These are phyloP conservation scores for Auricularia auricula-judae DNA, from an alignment of 768 basidiomycete genomes.

Conservation along the genomic window DNA sequence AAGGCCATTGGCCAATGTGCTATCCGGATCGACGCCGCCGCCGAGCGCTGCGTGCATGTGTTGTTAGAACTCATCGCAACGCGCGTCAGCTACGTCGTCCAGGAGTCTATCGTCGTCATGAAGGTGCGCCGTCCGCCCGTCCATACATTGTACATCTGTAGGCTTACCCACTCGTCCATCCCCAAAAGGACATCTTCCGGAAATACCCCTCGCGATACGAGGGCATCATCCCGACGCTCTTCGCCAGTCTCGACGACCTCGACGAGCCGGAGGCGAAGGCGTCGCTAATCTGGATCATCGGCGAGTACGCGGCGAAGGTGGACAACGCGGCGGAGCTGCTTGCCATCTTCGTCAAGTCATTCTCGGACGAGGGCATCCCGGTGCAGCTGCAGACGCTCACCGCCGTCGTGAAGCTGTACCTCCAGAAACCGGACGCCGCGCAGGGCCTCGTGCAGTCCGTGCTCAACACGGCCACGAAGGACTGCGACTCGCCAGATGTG, in stretches of 20 bases:
- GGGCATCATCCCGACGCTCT: constrained; percentile 90
- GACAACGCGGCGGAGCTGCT: constrained; percentile 93
- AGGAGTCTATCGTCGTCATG: constrained; percentile 98
- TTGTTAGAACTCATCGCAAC: constrained; percentile 87
- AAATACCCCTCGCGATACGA: constrained; percentile 96
- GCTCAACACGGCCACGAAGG: constrained; percentile 88
- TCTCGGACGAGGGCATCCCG: constrained; percentile 87
- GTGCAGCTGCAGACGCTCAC: constrained; percentile 40
- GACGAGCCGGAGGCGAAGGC: constrained; percentile 98
- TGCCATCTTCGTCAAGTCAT: constrained; percentile 80
- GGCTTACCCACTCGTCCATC: too few relatives aligned
- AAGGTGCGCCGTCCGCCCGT: constrained; percentile 27
- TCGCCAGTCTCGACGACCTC: constrained; percentile 88
- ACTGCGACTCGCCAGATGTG: constrained; percentile 94
- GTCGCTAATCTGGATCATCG: constrained; percentile 98
- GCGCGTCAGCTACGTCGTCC: constrained; percentile 92
- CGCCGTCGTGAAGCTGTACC: constrained; percentile 56
- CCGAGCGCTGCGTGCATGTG: constrained; percentile 91
- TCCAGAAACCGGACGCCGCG: constrained; percentile 88
- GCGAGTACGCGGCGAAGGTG: constrained; percentile 95
- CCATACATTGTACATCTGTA: too few relatives aligned
- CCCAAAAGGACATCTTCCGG: constrained; percentile 76
- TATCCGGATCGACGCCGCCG: constrained; percentile 85
- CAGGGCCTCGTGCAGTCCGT: constrained; percentile 90
- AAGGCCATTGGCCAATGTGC: constrained; percentile 95